Evolutionary conservation across 2,329 filamentous ascomycete genomes (phyloP), one percentile per base, ranked within the genome.

Genomic region (Colletotrichum sansevieriae): DNA sequence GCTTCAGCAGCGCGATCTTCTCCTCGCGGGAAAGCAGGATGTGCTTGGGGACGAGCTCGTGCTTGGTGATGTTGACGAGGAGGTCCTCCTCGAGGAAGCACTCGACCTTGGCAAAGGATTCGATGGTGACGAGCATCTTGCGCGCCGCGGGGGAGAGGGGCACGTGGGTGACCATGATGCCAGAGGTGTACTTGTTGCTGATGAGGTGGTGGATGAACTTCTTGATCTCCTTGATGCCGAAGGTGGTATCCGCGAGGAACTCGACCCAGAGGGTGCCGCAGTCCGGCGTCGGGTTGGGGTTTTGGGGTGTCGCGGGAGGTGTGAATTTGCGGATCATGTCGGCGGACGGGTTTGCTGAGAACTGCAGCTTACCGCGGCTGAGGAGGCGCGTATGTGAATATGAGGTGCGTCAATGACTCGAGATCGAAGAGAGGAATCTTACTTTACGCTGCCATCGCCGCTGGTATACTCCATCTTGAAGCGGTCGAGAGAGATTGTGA

Each of bases 1-100:
- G 87, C 82, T 94, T 90, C 70, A 99, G 85, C 76, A 99, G 83
- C 43, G 92, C 91, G 54, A 83, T 83, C 87, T 98, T 98, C 85
- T 99, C 96, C 75, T 97, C 94, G 52, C 90, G 88, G 75, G 93
- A 97, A 65, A 99, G 88, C 70, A 98, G 83, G 43, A 98, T 91
- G 78, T 99, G 96, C 78, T 92, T 94, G 51, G 96, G 96, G 35
- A 99, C 96, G 64, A 99, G 88, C 82, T 98, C 95, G 83, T 99
- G 96, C 80, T 95, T 93, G 68, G 95, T 98, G 80, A 99, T 98
- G 83, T 99, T 99, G 81, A 99, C 95, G 69, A 98, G 87, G 75
- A 99, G 82, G 82, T 99, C 96, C 79, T 96, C 92, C 85, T 98
- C 96, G 75, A 95, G 89, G 84, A 99, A 99, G 78, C 94, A 93